Evolutionary conservation across 1,139 yeast species (phyloP), one percentile per base, ranked within the genome.

Genomic region (Yamadazyma sp.): DNA sequence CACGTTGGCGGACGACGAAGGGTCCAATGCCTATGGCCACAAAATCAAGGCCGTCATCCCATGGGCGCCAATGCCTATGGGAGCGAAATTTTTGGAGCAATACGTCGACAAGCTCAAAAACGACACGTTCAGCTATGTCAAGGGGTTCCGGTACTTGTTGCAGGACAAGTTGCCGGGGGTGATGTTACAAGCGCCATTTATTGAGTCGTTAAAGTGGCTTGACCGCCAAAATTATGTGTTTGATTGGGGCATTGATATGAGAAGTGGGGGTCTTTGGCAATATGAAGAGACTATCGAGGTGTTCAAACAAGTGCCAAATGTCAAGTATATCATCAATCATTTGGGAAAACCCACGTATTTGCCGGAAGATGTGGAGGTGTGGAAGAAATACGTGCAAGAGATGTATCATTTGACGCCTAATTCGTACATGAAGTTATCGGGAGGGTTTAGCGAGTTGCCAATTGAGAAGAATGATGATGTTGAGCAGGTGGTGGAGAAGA

Each of bases 171-270:
- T 68, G 1, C 40, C 39, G 1, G 60, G 61, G 1, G 56, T 61
- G 0, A 62, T 64, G 68, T 33, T 54, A 5, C 36, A 50, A 5
- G 39, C 40, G 2, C 30, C 44, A 5, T 60, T 67, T 38, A 46
- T 57, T 15, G 61, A 59, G 6, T 52, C 62, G 0, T 38, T 69
- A 18, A 51, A 61, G 8, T 64, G 63, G 61, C 38, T 69, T 9
- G 62, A 57, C 3, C 41, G 44, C 2, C 34, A 55, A 5, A 48
- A 54, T 12, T 58, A 45, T 28, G 53, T 53, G 1, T 70, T 68
- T 44, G 76, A 70, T 34, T 48, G 69, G 40, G 75, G 75, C 4
- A 62, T 70, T 29, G 74, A 70, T 45, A 45, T 62, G 31, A 59
- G 63, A 31, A 47, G 54, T 14, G 61, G 59, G 2, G 74, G 75